These are phyloP conservation scores for Candida ponderosae DNA, from an alignment of 805 yeast species.

Conservation along the genomic window DNA sequence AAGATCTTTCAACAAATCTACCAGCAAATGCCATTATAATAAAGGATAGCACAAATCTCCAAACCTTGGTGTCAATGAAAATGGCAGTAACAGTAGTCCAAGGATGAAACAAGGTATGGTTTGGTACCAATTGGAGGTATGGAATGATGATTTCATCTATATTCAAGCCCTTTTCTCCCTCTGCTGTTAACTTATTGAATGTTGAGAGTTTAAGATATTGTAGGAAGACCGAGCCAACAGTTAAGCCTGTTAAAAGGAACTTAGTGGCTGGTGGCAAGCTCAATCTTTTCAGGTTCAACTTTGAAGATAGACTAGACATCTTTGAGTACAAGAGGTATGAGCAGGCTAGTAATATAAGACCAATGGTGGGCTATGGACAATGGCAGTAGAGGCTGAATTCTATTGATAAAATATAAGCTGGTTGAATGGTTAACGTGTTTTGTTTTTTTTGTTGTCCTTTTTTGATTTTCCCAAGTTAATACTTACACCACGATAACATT, in stretches of 20 bases:
- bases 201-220: slow-evolving; percentile 32
- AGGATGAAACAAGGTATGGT: slow-evolving; percentile 45
- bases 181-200: slow-evolving; percentile 18
- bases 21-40: slow-evolving; percentile 51
- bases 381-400: not conserved
- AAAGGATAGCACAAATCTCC: slow-evolving; percentile 39
- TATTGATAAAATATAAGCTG: not conserved
- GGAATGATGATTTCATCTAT: slow-evolving; percentile 44
- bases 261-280: slow-evolving; percentile 41
- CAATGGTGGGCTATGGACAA: slow-evolving; percentile 5
- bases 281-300: slow-evolving; percentile 12
- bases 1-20: slow-evolving; percentile 54
- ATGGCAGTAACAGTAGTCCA: slow-evolving; percentile 59
- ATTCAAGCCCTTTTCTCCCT: slow-evolving; percentile 17
- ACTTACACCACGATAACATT: too few relatives aligned
- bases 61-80: slow-evolving; percentile 50
- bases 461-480: too few relatives aligned
- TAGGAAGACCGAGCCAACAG: slow-evolving; percentile 31
- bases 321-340: slow-evolving; percentile 15
- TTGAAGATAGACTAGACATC: slow-evolving; percentile 14
- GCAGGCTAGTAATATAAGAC: slow-evolving; percentile 15
- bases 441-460: too few relatives aligned
- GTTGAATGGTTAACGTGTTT: too few relatives aligned
- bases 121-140: slow-evolving; percentile 56
- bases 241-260: slow-evolving; percentile 31